These are phyloP conservation scores for Bassia scoparia DNA, from an alignment of 148 eudicot species.

Conservation along the genomic window DNA sequence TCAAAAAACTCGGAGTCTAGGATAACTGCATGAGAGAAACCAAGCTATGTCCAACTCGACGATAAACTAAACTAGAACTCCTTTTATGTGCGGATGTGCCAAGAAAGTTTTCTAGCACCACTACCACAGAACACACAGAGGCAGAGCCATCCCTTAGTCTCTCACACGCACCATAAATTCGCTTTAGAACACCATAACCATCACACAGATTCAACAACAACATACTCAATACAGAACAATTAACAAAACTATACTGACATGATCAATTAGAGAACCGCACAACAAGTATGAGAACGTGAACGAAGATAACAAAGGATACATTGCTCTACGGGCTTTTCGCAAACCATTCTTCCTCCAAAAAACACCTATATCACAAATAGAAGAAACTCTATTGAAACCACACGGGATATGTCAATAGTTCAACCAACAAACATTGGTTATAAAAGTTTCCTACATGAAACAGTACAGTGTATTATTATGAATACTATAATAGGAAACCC, in stretches of 20 bases:
- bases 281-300: neutral
- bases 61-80: neutral
- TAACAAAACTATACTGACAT: no score
- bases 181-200: neutral
- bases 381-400: neutral
- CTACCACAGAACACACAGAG: neutral
- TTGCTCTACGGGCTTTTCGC: conserved; percentile 20
- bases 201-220: neutral
- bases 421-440: neutral
- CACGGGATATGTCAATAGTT: neutral
- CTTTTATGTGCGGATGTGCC: neutral
- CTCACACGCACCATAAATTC: neutral
- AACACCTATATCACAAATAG: conserved; percentile 19
- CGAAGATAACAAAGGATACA: conserved; percentile 25
- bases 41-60: neutral
- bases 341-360: conserved; percentile 31
- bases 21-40: neutral
- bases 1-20: neutral
- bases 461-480: neutral
- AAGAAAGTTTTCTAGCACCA: neutral
- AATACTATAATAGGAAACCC: neutral
- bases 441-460: neutral
- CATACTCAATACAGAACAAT: neutral
- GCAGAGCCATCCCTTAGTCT: no score
- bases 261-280: no score